Base-by-base conservation (phyloP, 2,329 filamentous ascomycete species). In the Gyromitra esculenta region DNA sequence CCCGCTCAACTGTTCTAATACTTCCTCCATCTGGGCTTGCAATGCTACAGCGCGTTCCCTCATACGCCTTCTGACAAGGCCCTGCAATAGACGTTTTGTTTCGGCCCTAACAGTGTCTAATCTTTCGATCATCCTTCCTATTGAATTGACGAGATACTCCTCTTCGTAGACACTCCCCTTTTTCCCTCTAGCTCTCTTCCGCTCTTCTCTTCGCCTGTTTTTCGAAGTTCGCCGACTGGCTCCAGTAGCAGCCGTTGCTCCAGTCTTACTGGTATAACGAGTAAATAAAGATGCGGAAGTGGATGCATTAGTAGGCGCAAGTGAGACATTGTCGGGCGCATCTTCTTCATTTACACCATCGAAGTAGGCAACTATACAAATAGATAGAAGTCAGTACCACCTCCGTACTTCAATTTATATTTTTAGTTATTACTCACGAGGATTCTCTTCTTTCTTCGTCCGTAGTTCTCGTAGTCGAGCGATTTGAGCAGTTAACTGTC, bases 131-230 rank as follows among this genome's bases (percentile, higher is more conserved):
- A 99, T 87, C 31, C 96, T 87, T 11, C 91, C 89, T 45, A 98
- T 90, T 80, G 91, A 95, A 83, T 94, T 96, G 75, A 97, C 91
- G 4, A 99, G 88, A 83, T 99, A 99, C 84, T 98, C 96, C 82
- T 98, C 95, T 83, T 99, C 96, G 83, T 99, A 99, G 4, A 99
- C 92, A 15, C 93, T 97, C 9, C 96, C 96, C 86, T 98, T 98
- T 83, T 97, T 95, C 31, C 96, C 96, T 6, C 93, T 87, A 0
- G 96, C 96, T 15, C 95, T 90, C 87, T 99, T 99, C 83, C 97
- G 90, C 86, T 99, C 96, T 84, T 99, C 96, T 21, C 94, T 88
- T 31, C 91, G 87, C 67, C 94, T 90, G 82, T 97, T 97, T 86
- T 96, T 97, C 82, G 89, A 92, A 52, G 93, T 97, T 75, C 91